Base-by-base conservation (phyloP, 768 basidiomycete species). In the Panaeolus papilionaceus region DNA sequence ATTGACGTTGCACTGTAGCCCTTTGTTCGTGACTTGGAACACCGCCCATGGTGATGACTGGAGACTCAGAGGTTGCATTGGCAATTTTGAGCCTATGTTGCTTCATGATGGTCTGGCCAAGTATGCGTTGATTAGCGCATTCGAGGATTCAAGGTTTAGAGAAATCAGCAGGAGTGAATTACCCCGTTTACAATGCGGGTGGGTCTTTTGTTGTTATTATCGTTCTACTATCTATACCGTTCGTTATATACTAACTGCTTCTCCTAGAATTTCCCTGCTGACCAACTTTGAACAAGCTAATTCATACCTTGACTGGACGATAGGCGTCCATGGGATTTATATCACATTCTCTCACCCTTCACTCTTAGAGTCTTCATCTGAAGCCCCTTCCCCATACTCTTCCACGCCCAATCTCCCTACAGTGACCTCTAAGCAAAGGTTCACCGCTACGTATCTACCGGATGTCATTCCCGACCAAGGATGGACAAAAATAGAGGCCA, bases 11-110 rank as follows among this genome's bases (percentile, higher is more conserved):
- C 51, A 68, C 51, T 63, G 20, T 70, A 95, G 95, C 79, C 95
- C 96, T 12, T 83, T 99, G 65, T 99, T 99, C 78, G 95, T 99
- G 38, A 99, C 97, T 6, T 99, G 96, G 96, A 96, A 95, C 79
- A 91, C 88, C 54, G 86, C 85, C 67, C 80, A 87, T 20, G 89
- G 88, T 38, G 85, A 87, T 67, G 76, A 86, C 23, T 83, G 88
- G 54, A 84, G 87, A 67, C 82, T 99, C 69, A 83, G 97, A 64
- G 97, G 97, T 61, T 99, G 97, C 80, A 98, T 99, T 72, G 97
- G 97, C 74, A 95, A 88, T 78, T 99, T 99, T 74, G 88, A 91
- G 39, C 84, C 93, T 11, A 84, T 90, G 77, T 79, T 89, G 11
- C 82, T 99, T 37, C 86, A 82, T 66, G 85, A 92, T 37, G 95